Evolutionary conservation across 2,329 filamentous ascomycete genomes (phyloP).

Genomic region (Fonsecaea nubica): DNA sequence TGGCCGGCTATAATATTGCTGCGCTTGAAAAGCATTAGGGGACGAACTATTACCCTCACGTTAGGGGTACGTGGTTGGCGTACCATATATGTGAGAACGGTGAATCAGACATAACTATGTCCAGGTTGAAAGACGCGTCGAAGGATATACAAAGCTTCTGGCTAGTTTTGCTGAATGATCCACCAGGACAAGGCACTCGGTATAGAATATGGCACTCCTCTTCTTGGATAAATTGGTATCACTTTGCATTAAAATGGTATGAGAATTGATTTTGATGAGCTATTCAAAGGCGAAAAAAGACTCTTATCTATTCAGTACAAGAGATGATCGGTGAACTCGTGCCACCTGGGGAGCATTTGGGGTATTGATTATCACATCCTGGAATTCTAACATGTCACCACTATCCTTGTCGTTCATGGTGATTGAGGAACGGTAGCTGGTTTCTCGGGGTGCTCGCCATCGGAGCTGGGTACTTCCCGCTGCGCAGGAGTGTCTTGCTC

Average conservation of each 20-base stretch:
- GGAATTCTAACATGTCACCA: neutral
- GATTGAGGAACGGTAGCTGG: slow-evolving; percentile 9
- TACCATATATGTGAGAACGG: too few species aligned
- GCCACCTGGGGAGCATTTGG: neutral
- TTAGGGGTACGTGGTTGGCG: too few species aligned
- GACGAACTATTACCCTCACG: too few species aligned
- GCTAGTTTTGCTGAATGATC: too few species aligned
- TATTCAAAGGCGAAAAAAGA: neutral
- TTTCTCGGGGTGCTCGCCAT: slow-evolving; percentile 24
- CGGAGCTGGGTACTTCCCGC: slow-evolving; percentile 22
- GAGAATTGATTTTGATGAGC: neutral
- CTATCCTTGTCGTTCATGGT: neutral
- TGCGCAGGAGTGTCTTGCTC: slow-evolving; percentile 32
- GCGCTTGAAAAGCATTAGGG: too few species aligned
- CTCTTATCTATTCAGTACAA: slow-evolving; percentile 13
- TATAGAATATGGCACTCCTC: neutral
- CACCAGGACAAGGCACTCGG: neutral
- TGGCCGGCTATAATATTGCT: too few species aligned
- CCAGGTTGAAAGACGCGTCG: too few species aligned
- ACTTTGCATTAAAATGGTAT: neutral
- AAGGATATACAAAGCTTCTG: too few species aligned
- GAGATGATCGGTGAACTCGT: neutral
- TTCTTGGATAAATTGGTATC: neutral
- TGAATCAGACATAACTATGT: too few species aligned
- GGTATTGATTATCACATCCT: neutral